Conservation (phyloP, 1,284 basidiomycete species). For the Boletus semigastroideus region DNA sequence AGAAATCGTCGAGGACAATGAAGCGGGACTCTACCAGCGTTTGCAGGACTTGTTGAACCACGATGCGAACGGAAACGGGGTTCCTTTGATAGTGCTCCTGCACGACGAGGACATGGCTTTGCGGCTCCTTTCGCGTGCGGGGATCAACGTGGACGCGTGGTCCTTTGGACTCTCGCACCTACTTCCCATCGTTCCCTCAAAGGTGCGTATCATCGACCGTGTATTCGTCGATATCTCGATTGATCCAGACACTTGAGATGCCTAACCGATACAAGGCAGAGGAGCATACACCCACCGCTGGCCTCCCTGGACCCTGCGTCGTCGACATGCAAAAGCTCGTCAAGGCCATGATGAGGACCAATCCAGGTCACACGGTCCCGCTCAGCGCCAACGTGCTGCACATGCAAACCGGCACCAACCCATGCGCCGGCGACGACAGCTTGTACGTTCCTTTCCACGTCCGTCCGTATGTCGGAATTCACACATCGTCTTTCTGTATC, state of each 20-base stretch:
- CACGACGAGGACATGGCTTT: slow-evolving; percentile 35
- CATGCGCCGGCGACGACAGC: slow-evolving; percentile 35
- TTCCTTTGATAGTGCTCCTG: slow-evolving; percentile 31
- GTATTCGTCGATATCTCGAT: background rate
- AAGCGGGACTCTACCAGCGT: slow-evolving; percentile 12
- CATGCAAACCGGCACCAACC: slow-evolving; percentile 29
- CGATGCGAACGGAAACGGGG: slow-evolving; percentile 15
- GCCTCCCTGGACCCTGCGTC: slow-evolving; percentile 12
- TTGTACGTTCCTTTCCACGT: slow-evolving; percentile 20
- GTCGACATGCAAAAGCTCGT: slow-evolving; percentile 31
- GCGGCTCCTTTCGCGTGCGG: slow-evolving; percentile 22
- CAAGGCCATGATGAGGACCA: slow-evolving; percentile 26
- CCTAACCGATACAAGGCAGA: slow-evolving; percentile 11
- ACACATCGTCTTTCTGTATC: background rate
- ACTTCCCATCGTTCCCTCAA: slow-evolving; percentile 6
- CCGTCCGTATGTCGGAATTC: background rate
- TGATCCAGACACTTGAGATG: background rate
- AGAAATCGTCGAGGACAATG: slow-evolving; percentile 13
- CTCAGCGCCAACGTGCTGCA: slow-evolving; percentile 24
- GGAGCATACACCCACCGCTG: background rate
- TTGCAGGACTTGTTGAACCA: slow-evolving; percentile 25
- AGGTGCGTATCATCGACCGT: slow-evolving; percentile 3
- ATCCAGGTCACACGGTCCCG: slow-evolving; percentile 24
- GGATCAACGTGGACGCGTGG: slow-evolving; percentile 20
- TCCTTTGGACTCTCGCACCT: slow-evolving; percentile 25